Evolutionary conservation across 2,329 filamentous ascomycete genomes (phyloP).

Genomic region (Keithomyces neogunnii): DNA sequence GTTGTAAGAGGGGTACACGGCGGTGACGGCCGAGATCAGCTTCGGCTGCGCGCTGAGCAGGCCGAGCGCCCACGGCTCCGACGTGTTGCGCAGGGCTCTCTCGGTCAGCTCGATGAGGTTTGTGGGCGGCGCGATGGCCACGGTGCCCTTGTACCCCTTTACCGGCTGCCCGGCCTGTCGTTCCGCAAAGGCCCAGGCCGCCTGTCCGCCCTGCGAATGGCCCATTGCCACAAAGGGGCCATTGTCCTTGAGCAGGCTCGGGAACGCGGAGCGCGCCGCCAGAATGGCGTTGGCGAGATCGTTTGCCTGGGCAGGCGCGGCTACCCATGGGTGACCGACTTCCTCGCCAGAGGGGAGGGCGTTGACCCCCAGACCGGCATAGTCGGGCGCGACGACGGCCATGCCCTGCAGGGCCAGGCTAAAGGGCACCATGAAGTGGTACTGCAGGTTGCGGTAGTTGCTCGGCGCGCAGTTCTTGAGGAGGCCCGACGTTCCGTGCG

Average conservation of each 20-base stretch:
- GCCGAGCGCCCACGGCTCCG: too few species aligned
- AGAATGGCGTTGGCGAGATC: too few species aligned
- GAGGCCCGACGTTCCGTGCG: too few species aligned
- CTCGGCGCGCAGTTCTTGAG: too few species aligned
- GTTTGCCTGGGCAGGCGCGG: too few species aligned
- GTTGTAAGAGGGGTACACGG: too few species aligned
- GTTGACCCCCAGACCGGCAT: conserved; percentile 33
- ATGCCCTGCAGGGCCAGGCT: conserved; percentile 31
- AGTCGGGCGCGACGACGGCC: conserved; percentile 36
- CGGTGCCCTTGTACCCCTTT: conserved; percentile 27
- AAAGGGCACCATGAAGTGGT: conserved; percentile 30
- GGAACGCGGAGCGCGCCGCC: conserved; percentile 23
- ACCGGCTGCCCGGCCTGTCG: conserved; percentile 20
- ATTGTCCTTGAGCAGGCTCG: conserved; percentile 14
- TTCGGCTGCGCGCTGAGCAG: too few species aligned
- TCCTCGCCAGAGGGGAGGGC: too few species aligned
- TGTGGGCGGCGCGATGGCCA: conserved; percentile 7
- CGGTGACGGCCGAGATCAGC: too few species aligned
- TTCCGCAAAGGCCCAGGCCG: conserved; percentile 27
- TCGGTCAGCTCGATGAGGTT: too few species aligned
- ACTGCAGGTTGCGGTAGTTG: conserved; percentile 13
- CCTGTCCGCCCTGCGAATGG: conserved; percentile 37
- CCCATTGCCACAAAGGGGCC: conserved; percentile 34
- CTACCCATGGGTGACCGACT: too few species aligned
- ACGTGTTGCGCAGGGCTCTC: too few species aligned